Conservation (phyloP, 1,284 basidiomycete genomes). For the Pseudozyma sp. region DNA sequence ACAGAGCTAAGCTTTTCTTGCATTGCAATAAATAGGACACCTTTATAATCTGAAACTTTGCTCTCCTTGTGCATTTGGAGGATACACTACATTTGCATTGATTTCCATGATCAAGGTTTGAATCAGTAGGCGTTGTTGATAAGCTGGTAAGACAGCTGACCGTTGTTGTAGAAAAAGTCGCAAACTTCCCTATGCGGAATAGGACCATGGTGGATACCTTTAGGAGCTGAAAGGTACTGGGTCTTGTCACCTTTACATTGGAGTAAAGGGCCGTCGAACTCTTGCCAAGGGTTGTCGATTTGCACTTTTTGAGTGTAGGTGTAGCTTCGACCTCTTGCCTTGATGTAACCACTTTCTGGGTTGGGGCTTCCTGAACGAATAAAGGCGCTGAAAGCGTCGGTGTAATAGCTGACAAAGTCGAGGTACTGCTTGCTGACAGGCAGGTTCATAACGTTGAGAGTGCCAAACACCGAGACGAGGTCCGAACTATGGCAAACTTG, state of each 20-base stretch:
- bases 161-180: constrained; percentile 32
- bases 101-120: too few species aligned
- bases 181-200: constrained; percentile 29
- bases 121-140: constrained; percentile 34
- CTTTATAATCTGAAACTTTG: too few species aligned
- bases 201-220: constrained; percentile 14
- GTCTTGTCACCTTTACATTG: constrained; percentile 3
- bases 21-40: too few species aligned
- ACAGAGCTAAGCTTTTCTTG: too few species aligned
- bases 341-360: constrained; percentile 16
- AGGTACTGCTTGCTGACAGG: constrained; percentile 20
- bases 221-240: constrained; percentile 26
- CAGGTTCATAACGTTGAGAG: constrained; percentile 23
- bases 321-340: constrained; percentile 33
- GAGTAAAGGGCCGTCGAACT: constrained; percentile 17
- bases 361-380: constrained; percentile 26
- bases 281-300: constrained; percentile 22
- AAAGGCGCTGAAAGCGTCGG: constrained; percentile 39
- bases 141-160: constrained; percentile 22
- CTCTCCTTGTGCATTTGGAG: too few species aligned
- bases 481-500: constrained; percentile 39
- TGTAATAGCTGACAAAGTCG: constrained; percentile 31
- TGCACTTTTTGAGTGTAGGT: constrained; percentile 36
- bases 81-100: too few species aligned
- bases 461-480: constrained; percentile 30